Percentiles rank a stretch among this genome's conserved stretches.
Evolutionary conservation across 2,329 filamentous ascomycete genomes (phyloP).

Genomic region (Microcyclosporella mali): DNA sequence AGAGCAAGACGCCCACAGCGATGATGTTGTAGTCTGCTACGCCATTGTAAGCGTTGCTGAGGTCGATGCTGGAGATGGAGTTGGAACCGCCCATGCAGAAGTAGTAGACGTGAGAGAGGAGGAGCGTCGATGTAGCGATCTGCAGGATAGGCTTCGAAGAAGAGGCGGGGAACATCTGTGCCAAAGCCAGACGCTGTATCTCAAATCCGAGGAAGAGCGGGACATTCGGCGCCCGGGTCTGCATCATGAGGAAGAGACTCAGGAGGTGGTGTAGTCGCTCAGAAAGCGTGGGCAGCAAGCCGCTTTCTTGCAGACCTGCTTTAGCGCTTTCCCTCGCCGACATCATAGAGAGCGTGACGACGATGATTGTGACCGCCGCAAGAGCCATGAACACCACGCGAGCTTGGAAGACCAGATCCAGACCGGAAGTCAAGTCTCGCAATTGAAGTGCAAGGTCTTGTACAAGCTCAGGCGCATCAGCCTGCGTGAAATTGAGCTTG

Average conservation of each 20-base stretch:
- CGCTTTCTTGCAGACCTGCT: slow-evolving; percentile 5
- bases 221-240: slow-evolving; percentile 78
- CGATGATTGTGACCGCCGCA: slow-evolving; percentile 26
- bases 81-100: slow-evolving; percentile 90
- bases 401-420: slow-evolving; percentile 33
- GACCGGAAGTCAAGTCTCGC: slow-evolving; percentile 20
- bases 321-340: slow-evolving; percentile 11
- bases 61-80: slow-evolving; percentile 88
- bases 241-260: slow-evolving; percentile 74
- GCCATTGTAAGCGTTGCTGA: slow-evolving; percentile 93
- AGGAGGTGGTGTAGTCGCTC: slow-evolving; percentile 57
- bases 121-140: slow-evolving; percentile 61
- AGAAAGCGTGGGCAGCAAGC: slow-evolving; percentile 21
- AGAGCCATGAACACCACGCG: slow-evolving; percentile 35
- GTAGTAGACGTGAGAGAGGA: slow-evolving; percentile 77
- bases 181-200: slow-evolving; percentile 41
- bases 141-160: slow-evolving; percentile 4
- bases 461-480: slow-evolving; percentile 73
- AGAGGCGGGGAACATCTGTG: slow-evolving; percentile 11
- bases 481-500: slow-evolving; percentile 81
- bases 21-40: slow-evolving; percentile 71
- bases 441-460: slow-evolving; percentile 40
- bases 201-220: slow-evolving; percentile 76
- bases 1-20: slow-evolving; percentile 77
- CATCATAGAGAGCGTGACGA: slow-evolving; percentile 19